phyloP scores from a whole-genome alignment of 768 basidiomycete genomes.

The Suillus subluteus region DNA sequence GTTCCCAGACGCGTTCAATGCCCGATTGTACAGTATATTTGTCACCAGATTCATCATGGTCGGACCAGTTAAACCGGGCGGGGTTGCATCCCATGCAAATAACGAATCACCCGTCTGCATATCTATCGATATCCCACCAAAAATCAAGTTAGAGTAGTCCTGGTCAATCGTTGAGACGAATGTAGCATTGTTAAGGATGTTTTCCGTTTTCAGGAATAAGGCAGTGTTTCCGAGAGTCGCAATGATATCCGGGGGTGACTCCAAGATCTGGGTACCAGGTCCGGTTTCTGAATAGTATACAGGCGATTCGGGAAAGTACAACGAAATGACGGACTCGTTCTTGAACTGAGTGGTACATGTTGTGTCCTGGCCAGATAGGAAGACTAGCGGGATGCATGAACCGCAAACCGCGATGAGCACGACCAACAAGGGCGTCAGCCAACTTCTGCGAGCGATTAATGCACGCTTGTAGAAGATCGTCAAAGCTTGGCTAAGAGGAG shows the following conservation, averaged over 20 bases:
- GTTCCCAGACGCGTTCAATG: conserved; percentile 55
- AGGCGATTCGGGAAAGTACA: conserved; percentile 60
- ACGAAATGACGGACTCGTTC: conserved; percentile 42
- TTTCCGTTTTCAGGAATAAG: conserved; percentile 37
- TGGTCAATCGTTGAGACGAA: conserved; percentile 58
- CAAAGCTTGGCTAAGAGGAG: conserved; percentile 64
- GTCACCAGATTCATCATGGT: conserved; percentile 68
- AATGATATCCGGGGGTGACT: conserved; percentile 58
- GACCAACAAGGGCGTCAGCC: conserved; percentile 64
- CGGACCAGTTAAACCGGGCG: conserved; percentile 61
- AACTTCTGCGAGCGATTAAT: conserved; percentile 65
- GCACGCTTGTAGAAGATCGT: conserved; percentile 77
- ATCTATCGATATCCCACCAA: conserved; percentile 74
- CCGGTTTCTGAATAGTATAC: conserved; percentile 36
- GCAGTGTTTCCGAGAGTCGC: conserved; percentile 48
- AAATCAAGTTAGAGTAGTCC: conserved; percentile 55
- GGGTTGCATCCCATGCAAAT: conserved; percentile 72
- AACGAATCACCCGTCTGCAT: conserved; percentile 49
- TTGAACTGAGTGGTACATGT: conserved; percentile 51
- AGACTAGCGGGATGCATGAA: conserved; percentile 68
- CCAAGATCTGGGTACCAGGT: conserved; percentile 42
- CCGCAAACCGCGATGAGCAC: conserved; percentile 61
- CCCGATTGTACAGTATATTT: conserved; percentile 68
- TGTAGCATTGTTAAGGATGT: conserved; percentile 58
- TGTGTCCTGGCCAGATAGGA: conserved; percentile 53